A percentile compares a stretch with the other conserved stretches of the same genome.
Evolutionary conservation across 2,329 filamentous ascomycete genomes (phyloP).

Genomic region (Fusarium acutatum): DNA sequence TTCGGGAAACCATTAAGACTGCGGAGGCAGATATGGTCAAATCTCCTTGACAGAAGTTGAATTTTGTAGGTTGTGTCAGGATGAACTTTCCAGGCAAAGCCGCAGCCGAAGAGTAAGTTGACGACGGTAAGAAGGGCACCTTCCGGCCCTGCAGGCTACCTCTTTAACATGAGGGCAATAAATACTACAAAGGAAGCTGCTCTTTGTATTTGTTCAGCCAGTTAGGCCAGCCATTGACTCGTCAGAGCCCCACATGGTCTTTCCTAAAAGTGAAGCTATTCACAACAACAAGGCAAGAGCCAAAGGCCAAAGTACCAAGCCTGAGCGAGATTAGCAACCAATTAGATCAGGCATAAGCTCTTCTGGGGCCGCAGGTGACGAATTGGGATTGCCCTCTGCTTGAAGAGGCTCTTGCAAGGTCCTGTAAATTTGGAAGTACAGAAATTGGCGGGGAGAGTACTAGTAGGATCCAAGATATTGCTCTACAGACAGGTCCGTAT

Average conservation of each 20-base stretch:
- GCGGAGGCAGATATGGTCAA: too few species aligned
- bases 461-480: too few species aligned
- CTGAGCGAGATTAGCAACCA: background rate
- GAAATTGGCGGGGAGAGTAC: too few species aligned
- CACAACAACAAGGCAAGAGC: background rate
- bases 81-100: background rate
- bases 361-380: background rate
- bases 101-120: background rate
- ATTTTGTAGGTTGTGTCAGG: background rate
- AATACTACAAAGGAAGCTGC: background rate
- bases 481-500: too few species aligned
- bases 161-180: background rate
- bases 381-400: too few species aligned
- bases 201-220: background rate
- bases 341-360: background rate
- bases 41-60: background rate
- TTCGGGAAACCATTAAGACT: too few species aligned
- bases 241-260: background rate
- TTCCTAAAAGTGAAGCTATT: background rate
- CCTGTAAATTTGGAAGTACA: too few species aligned
- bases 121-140: background rate
- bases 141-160: background rate
- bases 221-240: background rate
- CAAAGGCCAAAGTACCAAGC: background rate
- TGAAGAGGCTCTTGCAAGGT: too few species aligned